A percentile compares a stretch with the other conserved stretches of the same genome.
phyloP scores from a whole-genome alignment of 2,329 filamentous ascomycete species.

The Fusarium aywerte region DNA sequence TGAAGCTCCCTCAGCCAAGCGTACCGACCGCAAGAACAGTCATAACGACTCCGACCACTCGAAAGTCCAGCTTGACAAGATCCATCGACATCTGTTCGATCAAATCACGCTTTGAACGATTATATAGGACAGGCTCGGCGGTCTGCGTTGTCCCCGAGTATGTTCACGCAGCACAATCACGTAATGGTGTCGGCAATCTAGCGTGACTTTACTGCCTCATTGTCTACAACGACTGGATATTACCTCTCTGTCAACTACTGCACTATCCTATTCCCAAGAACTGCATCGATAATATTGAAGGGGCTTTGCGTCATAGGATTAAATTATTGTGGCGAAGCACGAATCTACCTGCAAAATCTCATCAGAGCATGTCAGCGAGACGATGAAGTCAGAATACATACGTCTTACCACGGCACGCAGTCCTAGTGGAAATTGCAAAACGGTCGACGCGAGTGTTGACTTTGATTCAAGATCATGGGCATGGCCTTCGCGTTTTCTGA shows the following conservation, averaged over 20 bases:
- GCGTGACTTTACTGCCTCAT: conserved; percentile 95
- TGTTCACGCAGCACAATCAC: conserved; percentile 75
- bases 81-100: no score
- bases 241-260: conserved; percentile 81
- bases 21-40: no score
- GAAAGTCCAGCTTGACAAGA: no score
- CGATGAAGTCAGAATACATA: conserved; percentile 94
- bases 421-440: conserved; percentile 91
- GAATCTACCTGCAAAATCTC: conserved; percentile 92
- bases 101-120: no score
- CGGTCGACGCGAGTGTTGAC: no score
- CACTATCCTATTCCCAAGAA: conserved; percentile 87
- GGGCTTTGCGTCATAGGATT: conserved; percentile 85
- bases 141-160: conserved; percentile 85
- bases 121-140: no score
- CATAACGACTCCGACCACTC: no score
- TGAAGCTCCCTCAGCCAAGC: no score
- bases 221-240: conserved; percentile 88
- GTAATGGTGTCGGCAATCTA: conserved; percentile 89
- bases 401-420: conserved; percentile 93
- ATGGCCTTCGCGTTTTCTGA: no score
- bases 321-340: conserved; percentile 95
- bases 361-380: conserved; percentile 89
- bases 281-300: conserved; percentile 83
- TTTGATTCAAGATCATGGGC: no score